Base-by-base conservation (phyloP, 1,284 basidiomycete species). In the Naganishia albida region DNA sequence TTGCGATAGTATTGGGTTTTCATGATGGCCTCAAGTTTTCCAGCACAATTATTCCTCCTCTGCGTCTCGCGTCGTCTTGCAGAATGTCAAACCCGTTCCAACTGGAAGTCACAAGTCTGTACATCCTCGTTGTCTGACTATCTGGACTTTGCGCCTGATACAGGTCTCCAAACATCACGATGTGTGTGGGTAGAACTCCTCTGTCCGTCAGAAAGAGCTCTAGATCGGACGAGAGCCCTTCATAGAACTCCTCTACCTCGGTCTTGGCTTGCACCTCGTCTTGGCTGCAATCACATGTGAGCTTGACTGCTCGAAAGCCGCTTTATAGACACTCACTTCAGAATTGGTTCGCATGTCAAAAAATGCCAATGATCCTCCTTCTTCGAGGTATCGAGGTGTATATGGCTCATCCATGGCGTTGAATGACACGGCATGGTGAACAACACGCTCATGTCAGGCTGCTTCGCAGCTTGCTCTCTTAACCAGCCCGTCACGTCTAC, bases 381-480 rank as follows among this genome's bases (percentile, higher is more conserved):
- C 13, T 83, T 82, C 12, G 88, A 81, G 44, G 87, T 82, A 15
- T 82, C 78, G 38, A 85, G 81, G 74, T 99, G 95, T 23, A 99
- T 78, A 77, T 93, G 89, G 4, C 92, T 88, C 73, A 93, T 89
- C 83, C 93, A 95, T 2, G 95, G 95, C 0, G 90, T 93, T n/a
- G 93, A 96, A 80, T 99, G 96, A 71, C 96, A 99, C 2, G 96
- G 96, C 90, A 93, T 95, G 20, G 98, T 80, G 68, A 92, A 88
- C 1, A 90, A 93, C 16, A 96, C 79, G 8, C 86, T 86, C 30
- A 30, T 30, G 1, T 25, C 53, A 43, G 46, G 39, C 28, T 55
- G 34, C 16, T 43, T 20, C 70, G 67, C 10, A 56, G 67, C 63
- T 70, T 67, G 23, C 64, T 20, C 25, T 69, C 70, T 23, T 68